Evolutionary conservation across 2,329 filamentous ascomycete species (phyloP).

Genomic region (Herpotrichia juniperi): DNA sequence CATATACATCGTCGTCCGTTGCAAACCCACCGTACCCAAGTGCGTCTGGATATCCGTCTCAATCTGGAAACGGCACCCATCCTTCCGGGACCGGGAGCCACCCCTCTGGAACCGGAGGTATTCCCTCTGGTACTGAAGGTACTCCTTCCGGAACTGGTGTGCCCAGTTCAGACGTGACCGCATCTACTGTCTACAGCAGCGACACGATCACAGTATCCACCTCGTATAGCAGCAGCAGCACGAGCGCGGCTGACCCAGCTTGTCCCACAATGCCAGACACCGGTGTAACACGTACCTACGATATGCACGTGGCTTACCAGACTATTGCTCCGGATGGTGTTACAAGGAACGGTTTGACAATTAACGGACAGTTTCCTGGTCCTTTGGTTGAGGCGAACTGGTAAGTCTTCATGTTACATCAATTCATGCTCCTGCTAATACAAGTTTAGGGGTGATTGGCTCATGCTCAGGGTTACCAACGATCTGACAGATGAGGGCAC

Average conservation of each 20-base stretch:
- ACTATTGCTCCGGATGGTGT: slow-evolving; percentile 38
- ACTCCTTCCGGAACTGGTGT: slow-evolving; percentile 2
- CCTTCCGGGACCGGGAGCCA: not conserved
- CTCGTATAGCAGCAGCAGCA: slow-evolving; percentile 4
- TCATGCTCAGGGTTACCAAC: slow-evolving; percentile 35
- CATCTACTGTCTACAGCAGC: not conserved
- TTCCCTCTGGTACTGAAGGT: too few species aligned
- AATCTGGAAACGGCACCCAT: not conserved
- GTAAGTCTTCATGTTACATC: slow-evolving; percentile 3
- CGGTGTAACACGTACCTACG: slow-evolving; percentile 37
- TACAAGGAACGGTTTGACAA: slow-evolving; percentile 28
- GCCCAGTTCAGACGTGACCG: not conserved
- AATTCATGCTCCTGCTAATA: slow-evolving; percentile 7
- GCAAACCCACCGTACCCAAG: slow-evolving; percentile 2
- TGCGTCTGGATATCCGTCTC: not conserved
- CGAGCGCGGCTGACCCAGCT: slow-evolving; percentile 14
- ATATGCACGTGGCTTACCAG: slow-evolving; percentile 32
- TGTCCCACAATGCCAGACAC: slow-evolving; percentile 39
- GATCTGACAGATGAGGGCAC: slow-evolving; percentile 41
- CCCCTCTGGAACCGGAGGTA: not conserved
- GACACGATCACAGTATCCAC: not conserved
- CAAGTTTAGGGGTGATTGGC: slow-evolving; percentile 32
- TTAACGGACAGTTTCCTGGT: slow-evolving; percentile 41
- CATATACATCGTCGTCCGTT: slow-evolving; percentile 6
- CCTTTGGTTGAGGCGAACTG: slow-evolving; percentile 40